phyloP scores from a whole-genome alignment of 345 rosid species.

The Hibiscus syriacus region DNA sequence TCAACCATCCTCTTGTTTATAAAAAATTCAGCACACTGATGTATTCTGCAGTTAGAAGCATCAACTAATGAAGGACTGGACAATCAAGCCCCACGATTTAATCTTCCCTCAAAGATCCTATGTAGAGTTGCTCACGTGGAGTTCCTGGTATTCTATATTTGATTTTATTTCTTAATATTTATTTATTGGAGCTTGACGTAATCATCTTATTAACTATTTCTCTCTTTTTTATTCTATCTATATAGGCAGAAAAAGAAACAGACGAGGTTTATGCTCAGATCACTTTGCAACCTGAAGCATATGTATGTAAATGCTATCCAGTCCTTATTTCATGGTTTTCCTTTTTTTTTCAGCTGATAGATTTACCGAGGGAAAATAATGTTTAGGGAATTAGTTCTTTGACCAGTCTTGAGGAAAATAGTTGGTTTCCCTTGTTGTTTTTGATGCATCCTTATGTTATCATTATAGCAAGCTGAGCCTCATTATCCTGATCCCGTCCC shows the following conservation, averaged over 20 bases:
- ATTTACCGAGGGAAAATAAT: too few species aligned
- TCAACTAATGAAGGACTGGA: constrained; percentile 67
- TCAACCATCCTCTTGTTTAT: too few species aligned
- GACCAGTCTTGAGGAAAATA: too few species aligned
- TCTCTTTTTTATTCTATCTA: neutral
- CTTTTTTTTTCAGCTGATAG: too few species aligned
- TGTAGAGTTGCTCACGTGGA: constrained; percentile 57
- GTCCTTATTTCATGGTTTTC: too few species aligned
- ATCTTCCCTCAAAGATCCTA: constrained; percentile 75
- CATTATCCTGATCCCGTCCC: constrained; percentile 37
- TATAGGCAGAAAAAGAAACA: constrained; percentile 71
- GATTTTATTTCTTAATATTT: neutral
- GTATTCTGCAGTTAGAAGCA: constrained; percentile 63
- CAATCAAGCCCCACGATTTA: constrained; percentile 49
- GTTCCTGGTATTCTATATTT: constrained; percentile 41
- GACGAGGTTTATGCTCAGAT: constrained; percentile 94
- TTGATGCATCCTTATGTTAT: neutral
- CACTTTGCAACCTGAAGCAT: constrained; percentile 57
- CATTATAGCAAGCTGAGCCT: constrained; percentile 60
- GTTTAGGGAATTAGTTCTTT: neutral
- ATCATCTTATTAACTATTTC: neutral
- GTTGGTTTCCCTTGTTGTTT: too few species aligned
- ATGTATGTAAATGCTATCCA: too few species aligned
- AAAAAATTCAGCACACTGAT: too few species aligned
- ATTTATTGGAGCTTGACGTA: neutral